These are phyloP conservation scores for Yarrowia sp. DNA, from an alignment of 805 yeast genomes.

Conservation along the genomic window DNA sequence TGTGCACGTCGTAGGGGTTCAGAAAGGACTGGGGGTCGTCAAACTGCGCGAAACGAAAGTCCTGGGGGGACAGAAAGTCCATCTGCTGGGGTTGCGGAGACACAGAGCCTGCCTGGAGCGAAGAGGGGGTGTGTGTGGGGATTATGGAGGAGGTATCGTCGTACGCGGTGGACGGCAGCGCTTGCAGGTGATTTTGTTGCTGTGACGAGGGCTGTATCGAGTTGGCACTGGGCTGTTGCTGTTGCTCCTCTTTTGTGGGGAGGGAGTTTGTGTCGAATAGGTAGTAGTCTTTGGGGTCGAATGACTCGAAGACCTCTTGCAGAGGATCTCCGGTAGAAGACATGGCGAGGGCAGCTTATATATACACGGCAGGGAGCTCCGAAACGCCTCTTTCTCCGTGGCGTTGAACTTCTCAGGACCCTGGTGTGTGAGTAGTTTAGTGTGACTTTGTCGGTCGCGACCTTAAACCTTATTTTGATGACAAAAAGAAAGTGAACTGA, in stretches of 20 bases:
- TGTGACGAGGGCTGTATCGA: conserved; percentile 5
- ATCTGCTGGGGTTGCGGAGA: conserved; percentile 28
- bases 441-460: conserved; percentile 22
- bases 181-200: neutral
- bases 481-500: too few relatives aligned
- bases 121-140: conserved; percentile 5
- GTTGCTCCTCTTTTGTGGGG: conserved; percentile 2
- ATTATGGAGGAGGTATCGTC: conserved; percentile 1
- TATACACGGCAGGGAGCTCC: neutral
- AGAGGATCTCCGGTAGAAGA: conserved; percentile 22
- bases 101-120: conserved; percentile 32
- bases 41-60: conserved; percentile 16
- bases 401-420: conserved; percentile 22
- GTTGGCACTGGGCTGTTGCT: neutral
- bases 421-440: conserved; percentile 21
- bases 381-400: conserved; percentile 3
- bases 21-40: conserved; percentile 35
- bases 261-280: neutral
- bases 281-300: conserved; percentile 35
- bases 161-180: neutral
- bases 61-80: conserved; percentile 34
- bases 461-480: neutral
- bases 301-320: conserved; percentile 32
- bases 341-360: conserved; percentile 31
- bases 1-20: conserved; percentile 17